These are phyloP conservation scores for Plasmodiophora brassicae DNA, from an alignment of 208 protist species.

Conservation along the genomic window DNA sequence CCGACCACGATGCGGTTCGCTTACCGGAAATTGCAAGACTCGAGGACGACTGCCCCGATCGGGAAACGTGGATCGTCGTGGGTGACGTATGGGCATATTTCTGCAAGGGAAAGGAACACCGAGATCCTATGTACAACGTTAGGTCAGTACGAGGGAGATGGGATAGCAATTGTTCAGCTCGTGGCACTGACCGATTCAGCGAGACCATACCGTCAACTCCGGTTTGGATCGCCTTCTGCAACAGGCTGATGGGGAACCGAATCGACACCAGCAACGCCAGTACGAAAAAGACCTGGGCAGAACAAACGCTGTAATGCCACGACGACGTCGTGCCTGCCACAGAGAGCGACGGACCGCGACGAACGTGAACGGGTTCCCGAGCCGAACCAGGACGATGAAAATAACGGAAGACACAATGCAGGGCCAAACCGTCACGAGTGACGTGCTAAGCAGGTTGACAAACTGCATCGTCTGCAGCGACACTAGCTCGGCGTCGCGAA, in stretches of 20 bases:
- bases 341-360: no score
- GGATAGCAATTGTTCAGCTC: no score
- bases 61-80: no score
- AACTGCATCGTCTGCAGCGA: not conserved
- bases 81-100: no score
- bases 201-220: not conserved
- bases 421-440: not conserved
- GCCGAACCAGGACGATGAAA: not conserved
- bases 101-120: no score
- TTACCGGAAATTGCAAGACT: no score
- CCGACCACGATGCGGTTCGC: no score
- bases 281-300: not conserved
- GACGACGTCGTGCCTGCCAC: no score
- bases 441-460: not conserved
- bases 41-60: no score
- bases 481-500: conserved; percentile 4
- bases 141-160: no score
- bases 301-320: not conserved
- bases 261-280: not conserved
- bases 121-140: no score
- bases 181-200: not conserved
- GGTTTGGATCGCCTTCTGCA: not conserved
- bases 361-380: not conserved
- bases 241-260: not conserved
- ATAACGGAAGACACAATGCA: not conserved